phyloP scores from a whole-genome alignment of 1,284 basidiomycete genomes.

The Volvariella volvacea region DNA sequence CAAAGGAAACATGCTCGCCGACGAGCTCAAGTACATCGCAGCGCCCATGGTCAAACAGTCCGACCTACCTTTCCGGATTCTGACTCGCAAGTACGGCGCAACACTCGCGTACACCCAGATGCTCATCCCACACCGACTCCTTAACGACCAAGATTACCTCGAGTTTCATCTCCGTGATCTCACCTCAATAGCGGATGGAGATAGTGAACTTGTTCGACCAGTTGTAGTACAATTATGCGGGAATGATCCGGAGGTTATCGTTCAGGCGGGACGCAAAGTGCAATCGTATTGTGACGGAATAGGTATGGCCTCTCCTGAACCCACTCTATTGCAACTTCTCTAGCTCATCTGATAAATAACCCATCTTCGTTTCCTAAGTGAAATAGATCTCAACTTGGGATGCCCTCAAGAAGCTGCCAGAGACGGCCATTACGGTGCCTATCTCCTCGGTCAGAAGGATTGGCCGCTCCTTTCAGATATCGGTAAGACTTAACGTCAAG shows the following conservation, averaged over 20 bases:
- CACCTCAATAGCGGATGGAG: slow-evolving; percentile 18
- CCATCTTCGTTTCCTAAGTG: too few species aligned
- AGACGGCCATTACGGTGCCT: slow-evolving; percentile 66
- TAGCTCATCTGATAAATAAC: slow-evolving; percentile 7
- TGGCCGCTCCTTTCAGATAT: slow-evolving; percentile 62
- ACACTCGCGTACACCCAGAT: slow-evolving; percentile 69
- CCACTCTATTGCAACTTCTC: slow-evolving; percentile 5
- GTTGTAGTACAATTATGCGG: slow-evolving; percentile 71
- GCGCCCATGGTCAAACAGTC: slow-evolving; percentile 74
- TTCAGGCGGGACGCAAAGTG: slow-evolving; percentile 51
- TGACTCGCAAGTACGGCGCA: slow-evolving; percentile 52
- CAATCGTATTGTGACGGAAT: slow-evolving; percentile 57
- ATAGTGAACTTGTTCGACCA: slow-evolving; percentile 27
- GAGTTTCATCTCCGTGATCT: slow-evolving; percentile 53
- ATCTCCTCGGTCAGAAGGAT: slow-evolving; percentile 61
- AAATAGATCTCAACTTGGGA: slow-evolving; percentile 45
- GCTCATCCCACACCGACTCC: slow-evolving; percentile 51
- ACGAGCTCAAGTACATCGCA: slow-evolving; percentile 34
- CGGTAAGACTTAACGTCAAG: slow-evolving; percentile 29
- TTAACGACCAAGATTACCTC: slow-evolving; percentile 55
- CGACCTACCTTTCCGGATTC: slow-evolving; percentile 60
- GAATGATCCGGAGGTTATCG: slow-evolving; percentile 52
- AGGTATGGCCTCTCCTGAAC: slow-evolving; percentile 43
- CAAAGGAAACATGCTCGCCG: too few species aligned
- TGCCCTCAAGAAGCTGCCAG: slow-evolving; percentile 69